These are phyloP conservation scores for Umbelopsis sp. DNA, from an alignment of 192 early-diverging fungal species.

Conservation along the genomic window DNA sequence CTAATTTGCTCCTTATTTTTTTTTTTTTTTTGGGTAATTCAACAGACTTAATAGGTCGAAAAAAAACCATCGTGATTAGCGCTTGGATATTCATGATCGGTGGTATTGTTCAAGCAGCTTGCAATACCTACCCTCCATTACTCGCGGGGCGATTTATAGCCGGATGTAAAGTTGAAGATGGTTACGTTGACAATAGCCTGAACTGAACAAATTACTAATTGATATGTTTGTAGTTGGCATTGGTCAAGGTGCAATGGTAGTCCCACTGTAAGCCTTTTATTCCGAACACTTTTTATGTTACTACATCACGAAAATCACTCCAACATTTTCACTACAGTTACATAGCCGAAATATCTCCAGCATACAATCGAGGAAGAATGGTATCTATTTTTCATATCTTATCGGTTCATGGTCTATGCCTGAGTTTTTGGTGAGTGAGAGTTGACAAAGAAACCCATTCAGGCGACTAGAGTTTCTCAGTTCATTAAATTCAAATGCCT, in stretches of 20 bases:
- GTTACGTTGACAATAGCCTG: background rate
- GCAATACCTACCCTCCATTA: constrained; percentile 48
- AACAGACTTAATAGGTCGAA: constrained; percentile 57
- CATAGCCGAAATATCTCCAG: constrained; percentile 5
- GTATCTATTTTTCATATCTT: background rate
- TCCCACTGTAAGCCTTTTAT: background rate
- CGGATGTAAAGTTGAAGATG: constrained; percentile 37
- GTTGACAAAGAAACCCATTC: too few species aligned
- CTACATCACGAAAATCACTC: background rate
- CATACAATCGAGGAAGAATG: background rate
- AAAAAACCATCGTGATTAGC: constrained; percentile 51
- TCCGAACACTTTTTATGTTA: background rate
- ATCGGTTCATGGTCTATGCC: background rate
- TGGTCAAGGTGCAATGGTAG: background rate
- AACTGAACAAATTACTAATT: background rate
- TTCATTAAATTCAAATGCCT: background rate
- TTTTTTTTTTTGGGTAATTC: background rate
- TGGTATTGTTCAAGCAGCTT: constrained; percentile 57
- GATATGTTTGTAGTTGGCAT: background rate
- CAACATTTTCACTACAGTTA: background rate
- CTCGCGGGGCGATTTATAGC: constrained; percentile 65
- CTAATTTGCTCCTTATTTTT: too few species aligned
- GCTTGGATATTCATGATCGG: constrained; percentile 65
- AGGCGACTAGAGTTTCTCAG: too few species aligned
- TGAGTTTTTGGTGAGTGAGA: background rate